Evolutionary conservation across 2,329 filamentous ascomycete genomes (phyloP).

Genomic region (Talaromyces amestolkiae): DNA sequence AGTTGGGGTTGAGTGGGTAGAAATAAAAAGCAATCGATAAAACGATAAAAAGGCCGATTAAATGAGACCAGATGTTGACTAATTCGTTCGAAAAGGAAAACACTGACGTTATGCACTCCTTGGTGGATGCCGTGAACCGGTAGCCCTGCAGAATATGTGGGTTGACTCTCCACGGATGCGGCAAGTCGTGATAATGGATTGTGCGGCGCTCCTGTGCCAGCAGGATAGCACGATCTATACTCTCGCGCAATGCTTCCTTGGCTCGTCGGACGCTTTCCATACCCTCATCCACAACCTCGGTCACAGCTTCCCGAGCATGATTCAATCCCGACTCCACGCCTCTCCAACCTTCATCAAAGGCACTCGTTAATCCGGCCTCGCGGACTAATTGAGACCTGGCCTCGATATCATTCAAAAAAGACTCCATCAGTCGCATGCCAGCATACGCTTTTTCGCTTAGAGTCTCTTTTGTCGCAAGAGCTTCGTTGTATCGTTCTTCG

Average conservation of each 20-base stretch:
- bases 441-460: constrained; percentile 88
- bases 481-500: constrained; percentile 82
- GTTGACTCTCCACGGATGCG: constrained; percentile 89
- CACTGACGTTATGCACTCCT: constrained; percentile 81
- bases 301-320: constrained; percentile 71
- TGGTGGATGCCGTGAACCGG: constrained; percentile 86
- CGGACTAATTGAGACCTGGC: constrained; percentile 73
- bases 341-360: constrained; percentile 75
- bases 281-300: constrained; percentile 72
- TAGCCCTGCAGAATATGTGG: constrained; percentile 90
- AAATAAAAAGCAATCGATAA: constrained; percentile 91
- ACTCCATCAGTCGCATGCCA: constrained; percentile 81
- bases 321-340: constrained; percentile 77
- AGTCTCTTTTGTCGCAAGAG: constrained; percentile 77
- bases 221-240: constrained; percentile 73
- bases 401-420: constrained; percentile 82
- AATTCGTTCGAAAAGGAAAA: constrained; percentile 87
- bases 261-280: constrained; percentile 79
- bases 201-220: constrained; percentile 76
- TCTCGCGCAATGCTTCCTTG: constrained; percentile 77
- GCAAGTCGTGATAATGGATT: constrained; percentile 85
- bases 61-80: constrained; percentile 97
- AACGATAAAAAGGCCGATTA: constrained; percentile 82
- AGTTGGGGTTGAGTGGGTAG: constrained; percentile 85
- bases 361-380: constrained; percentile 66